Base-by-base conservation (phyloP, 257 asterid species). In the Linderniella brevidens region DNA sequence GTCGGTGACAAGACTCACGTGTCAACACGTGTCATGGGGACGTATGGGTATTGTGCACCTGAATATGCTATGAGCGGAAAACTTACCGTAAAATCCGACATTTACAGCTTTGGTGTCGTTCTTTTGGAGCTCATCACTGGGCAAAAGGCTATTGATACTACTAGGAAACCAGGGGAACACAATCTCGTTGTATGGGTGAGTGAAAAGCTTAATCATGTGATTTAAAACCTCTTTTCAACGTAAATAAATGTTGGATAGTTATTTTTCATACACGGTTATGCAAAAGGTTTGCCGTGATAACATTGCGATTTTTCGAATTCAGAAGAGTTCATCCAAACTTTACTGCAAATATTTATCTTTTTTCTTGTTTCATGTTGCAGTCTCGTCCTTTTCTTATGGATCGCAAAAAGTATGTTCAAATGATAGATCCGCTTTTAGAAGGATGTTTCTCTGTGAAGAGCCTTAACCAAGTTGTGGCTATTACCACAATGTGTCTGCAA, bases 401-500 rank as follows among this genome's bases (percentile, higher is more conserved):
- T 4, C 53, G 51, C 11, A 9, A 54, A 20, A 68, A 38, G 53
- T 75, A 54, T 37, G 45, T 59, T 18, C 63, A 70, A 53, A 55
- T 81, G 69, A 88, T 68, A 47, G 93, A 81, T 35, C 93, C 53
- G 32, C 13, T 0, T 8, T 3, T 50, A 44, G 78, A 71, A 15
- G 25, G 12, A 18, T 13, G 43, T 4, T 50, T 20, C 11, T 32
- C 90, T 0, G 36, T 19, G 17, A 79, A 88, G n/a, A 68, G 75
- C 58, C 67, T 87, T 29, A 81, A 80, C 58, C 95, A 87, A 6
- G 82, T 92, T 0, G 56, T 87, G 35, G 86, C 95, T 11, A 67
- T 87, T 8, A 71, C 97, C 7, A 72, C 88, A 29, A 83, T 87
- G 97, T 87, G 97, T 37, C 84, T 87, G 32, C 95, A 83, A 35